These are phyloP conservation scores for Piloderma croceum DNA, from an alignment of 768 basidiomycete genomes.

Conservation along the genomic window DNA sequence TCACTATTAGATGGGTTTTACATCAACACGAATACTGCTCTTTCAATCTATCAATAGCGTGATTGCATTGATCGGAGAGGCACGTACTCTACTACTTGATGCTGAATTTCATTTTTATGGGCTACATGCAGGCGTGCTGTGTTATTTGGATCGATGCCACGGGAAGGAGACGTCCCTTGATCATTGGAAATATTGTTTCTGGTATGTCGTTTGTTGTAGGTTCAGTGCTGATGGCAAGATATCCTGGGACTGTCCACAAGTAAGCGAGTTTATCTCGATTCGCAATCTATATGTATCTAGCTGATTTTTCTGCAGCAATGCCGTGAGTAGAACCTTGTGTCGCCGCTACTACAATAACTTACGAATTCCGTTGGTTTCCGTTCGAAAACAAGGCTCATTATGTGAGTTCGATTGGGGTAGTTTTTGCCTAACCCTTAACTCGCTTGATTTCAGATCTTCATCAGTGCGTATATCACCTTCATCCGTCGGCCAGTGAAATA, in stretches of 20 bases:
- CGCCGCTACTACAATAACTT: background rate
- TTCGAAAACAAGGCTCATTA: background rate
- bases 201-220: constrained; percentile 41
- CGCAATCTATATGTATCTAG: background rate
- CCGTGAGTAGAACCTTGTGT: constrained; percentile 29
- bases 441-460: constrained; percentile 30
- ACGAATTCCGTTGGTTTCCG: background rate
- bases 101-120: no score
- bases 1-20: constrained; percentile 36
- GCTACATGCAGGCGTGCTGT: no score
- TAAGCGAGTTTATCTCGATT: constrained; percentile 13
- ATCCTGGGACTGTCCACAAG: constrained; percentile 40
- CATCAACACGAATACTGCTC: constrained; percentile 38
- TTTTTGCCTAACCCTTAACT: background rate
- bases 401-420: no score
- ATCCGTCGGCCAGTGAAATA: background rate
- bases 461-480: constrained; percentile 24
- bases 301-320: constrained; percentile 22
- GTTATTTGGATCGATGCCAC: constrained; percentile 40
- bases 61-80: constrained; percentile 48
- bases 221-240: constrained; percentile 39
- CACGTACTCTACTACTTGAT: no score
- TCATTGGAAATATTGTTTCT: constrained; percentile 37
- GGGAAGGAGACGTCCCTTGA: constrained; percentile 35
- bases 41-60: constrained; percentile 52